These are phyloP conservation scores for Azolla pinnata DNA, from an alignment of 75 land plant species.

Conservation along the genomic window DNA sequence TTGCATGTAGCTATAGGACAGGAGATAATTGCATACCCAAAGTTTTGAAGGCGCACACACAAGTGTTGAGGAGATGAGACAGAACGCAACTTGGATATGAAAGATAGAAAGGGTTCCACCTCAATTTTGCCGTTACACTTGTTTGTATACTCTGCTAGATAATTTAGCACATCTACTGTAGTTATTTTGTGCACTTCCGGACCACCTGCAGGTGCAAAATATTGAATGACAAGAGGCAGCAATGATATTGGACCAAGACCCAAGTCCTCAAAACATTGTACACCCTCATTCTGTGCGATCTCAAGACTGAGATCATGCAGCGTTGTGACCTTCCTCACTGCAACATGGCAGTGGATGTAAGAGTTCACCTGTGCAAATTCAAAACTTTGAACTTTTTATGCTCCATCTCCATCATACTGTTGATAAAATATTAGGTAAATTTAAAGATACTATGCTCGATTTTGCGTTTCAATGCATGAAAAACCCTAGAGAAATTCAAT, in stretches of 20 bases:
- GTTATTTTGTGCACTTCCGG: constrained; percentile 37
- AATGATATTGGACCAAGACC: constrained; percentile 65
- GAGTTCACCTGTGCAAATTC: constrained; percentile 51
- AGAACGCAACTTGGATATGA: constrained; percentile 33
- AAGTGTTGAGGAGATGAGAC: constrained; percentile 35
- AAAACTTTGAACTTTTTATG: neutral
- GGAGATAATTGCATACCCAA: constrained; percentile 43
- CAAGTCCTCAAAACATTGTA: constrained; percentile 61
- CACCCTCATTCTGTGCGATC: constrained; percentile 55
- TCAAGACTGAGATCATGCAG: constrained; percentile 53
- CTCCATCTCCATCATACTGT: neutral
- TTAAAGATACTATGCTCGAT: no score
- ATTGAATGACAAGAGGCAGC: constrained; percentile 56
- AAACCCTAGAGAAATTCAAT: no score
- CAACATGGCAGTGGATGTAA: constrained; percentile 66
- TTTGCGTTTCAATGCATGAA: no score
- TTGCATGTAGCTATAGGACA: no score
- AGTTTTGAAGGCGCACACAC: constrained; percentile 53
- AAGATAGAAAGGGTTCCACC: constrained; percentile 40
- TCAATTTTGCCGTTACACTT: constrained; percentile 7
- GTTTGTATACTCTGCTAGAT: constrained; percentile 29
- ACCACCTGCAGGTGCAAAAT: constrained; percentile 43
- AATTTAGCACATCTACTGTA: constrained; percentile 42
- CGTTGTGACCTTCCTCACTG: constrained; percentile 50
- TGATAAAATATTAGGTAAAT: neutral